Evolutionary conservation across 148 eudicot genomes (phyloP).

Genomic region (Nepenthes mirabilis): DNA sequence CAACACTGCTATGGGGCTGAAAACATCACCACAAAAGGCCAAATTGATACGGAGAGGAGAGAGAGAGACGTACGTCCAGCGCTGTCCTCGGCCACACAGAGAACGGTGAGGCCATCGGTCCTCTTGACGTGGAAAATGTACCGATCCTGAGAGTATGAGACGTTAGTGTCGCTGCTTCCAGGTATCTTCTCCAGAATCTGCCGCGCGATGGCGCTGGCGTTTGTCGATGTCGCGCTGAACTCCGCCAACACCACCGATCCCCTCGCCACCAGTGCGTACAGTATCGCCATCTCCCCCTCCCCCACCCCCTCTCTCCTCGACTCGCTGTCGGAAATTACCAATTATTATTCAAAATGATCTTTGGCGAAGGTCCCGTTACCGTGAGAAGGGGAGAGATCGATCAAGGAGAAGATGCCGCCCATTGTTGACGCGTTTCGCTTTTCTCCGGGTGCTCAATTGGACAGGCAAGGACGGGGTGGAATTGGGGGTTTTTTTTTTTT

Average conservation of each 20-base stretch:
- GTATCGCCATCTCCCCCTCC: constrained; percentile 50
- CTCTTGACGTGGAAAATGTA: constrained; percentile 83
- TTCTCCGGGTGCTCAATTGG: too few species aligned
- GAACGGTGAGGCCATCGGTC: constrained; percentile 80
- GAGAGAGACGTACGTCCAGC: constrained; percentile 48
- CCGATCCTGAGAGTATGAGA: constrained; percentile 88
- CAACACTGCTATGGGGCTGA: not conserved
- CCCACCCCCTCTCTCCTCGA: too few species aligned
- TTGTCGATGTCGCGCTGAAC: constrained; percentile 54
- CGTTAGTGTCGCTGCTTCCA: constrained; percentile 56
- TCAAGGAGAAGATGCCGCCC: too few species aligned
- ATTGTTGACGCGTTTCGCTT: too few species aligned
- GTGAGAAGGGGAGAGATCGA: too few species aligned
- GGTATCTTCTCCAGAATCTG: constrained; percentile 76
- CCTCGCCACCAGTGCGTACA: constrained; percentile 83
- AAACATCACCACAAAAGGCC: not conserved
- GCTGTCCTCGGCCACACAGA: constrained; percentile 92
- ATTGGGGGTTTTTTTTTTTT: too few species aligned
- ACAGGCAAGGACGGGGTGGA: too few species aligned
- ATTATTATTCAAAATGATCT: too few species aligned
- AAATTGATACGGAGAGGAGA: not conserved
- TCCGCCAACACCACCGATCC: constrained; percentile 87
- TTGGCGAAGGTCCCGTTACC: too few species aligned
- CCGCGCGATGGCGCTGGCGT: constrained; percentile 63
- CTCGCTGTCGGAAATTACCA: too few species aligned